These are phyloP conservation scores for Cucurbita pepo DNA, from an alignment of 306 rosid species.

Conservation along the genomic window DNA sequence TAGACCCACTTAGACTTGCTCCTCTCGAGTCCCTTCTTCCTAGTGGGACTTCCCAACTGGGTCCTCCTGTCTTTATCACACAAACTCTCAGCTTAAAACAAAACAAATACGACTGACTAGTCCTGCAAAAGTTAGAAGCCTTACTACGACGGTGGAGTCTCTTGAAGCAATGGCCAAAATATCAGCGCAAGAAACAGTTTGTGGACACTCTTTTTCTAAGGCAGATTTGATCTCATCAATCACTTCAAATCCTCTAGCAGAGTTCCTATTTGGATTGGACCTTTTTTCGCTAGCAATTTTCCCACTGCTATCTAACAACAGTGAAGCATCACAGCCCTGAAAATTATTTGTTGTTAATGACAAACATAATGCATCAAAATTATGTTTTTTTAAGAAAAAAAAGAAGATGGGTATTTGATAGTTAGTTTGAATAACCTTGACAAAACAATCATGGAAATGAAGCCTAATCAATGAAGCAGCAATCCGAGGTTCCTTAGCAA, in stretches of 20 bases:
- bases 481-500: conserved; percentile 48
- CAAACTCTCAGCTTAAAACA: not conserved
- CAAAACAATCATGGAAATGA: conserved; percentile 90
- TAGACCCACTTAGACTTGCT: conserved; percentile 86
- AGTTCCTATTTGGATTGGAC: conserved; percentile 63
- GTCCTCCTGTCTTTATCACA: conserved; percentile 59
- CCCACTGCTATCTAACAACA: conserved; percentile 54
- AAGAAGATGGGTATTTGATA: too few relatives aligned
- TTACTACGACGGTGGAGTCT: conserved; percentile 71
- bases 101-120: too few relatives aligned
- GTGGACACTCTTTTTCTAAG: conserved; percentile 57
- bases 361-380: not conserved
- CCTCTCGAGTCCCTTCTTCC: conserved; percentile 75
- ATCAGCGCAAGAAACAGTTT: conserved; percentile 81
- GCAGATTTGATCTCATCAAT: conserved; percentile 68
- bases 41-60: conserved; percentile 67
- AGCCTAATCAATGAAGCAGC: conserved; percentile 85
- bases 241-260: conserved; percentile 69
- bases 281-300: conserved; percentile 46
- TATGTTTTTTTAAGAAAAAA: not conserved
- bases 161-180: conserved; percentile 67
- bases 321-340: conserved; percentile 89
- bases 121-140: not conserved
- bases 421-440: conserved; percentile 29
- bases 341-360: not conserved